phyloP scores from a whole-genome alignment of 805 yeast species.

The Zygoascus biomembranicola region DNA sequence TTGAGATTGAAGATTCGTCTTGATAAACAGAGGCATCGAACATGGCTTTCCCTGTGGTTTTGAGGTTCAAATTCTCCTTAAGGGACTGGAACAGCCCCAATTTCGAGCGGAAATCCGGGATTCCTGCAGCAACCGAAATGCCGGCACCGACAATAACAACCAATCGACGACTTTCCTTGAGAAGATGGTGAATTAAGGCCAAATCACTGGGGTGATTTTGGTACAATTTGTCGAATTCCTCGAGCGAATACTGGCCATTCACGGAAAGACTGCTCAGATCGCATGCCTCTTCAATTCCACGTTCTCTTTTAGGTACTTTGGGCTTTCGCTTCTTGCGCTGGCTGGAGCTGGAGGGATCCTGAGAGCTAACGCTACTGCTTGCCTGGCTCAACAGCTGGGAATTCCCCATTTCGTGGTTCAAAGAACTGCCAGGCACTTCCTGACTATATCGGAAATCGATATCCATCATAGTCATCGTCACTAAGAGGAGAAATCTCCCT shows the following conservation, averaged over 20 bases:
- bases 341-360: neutral
- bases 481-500: neutral
- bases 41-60: constrained; percentile 55
- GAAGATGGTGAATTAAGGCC: constrained; percentile 43
- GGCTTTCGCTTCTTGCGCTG: constrained; percentile 8
- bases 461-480: neutral
- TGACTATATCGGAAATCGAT: neutral
- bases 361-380: neutral
- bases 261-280: constrained; percentile 6
- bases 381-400: neutral
- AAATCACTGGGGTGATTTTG: constrained; percentile 20
- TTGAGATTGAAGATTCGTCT: constrained; percentile 46
- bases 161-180: constrained; percentile 47
- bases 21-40: constrained; percentile 69
- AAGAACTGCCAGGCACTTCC: neutral
- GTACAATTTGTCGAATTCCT: constrained; percentile 3
- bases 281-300: constrained; percentile 4
- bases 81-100: constrained; percentile 63
- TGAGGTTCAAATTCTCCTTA: constrained; percentile 27
- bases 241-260: neutral
- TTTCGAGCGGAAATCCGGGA: constrained; percentile 73
- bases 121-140: constrained; percentile 82
- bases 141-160: constrained; percentile 85
- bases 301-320: constrained; percentile 9
- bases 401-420: neutral